Base-by-base conservation (phyloP, 768 basidiomycete species). In the Tulasnella sp. region DNA sequence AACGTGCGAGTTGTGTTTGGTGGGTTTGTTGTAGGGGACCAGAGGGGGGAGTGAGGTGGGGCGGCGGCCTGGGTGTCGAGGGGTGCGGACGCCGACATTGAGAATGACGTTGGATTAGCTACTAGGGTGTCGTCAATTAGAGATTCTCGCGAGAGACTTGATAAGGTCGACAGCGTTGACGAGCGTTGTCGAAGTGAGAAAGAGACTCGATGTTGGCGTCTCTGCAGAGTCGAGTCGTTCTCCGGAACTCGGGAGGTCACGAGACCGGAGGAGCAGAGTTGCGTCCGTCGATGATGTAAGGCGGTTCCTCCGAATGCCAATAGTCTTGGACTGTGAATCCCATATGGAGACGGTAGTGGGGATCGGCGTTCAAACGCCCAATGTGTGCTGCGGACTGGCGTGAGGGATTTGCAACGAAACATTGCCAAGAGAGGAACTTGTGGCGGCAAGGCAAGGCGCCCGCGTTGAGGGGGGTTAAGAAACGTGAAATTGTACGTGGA, bases 1-100 rank as follows among this genome's bases (percentile, higher is more conserved):
- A 42, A 42, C 40, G 77, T 77, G 61, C 70, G 40, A 71, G 77
- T 71, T 70, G 35, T 44, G 67, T 15, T 72, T 71, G 70, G 69
- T 77, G 70, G 69, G 18, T 10, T 42, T 18, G 42, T 44, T 18
- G 32, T 35, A 46, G 70, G 69, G 42, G 77, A 40, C 70, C 69
- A 77, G 37, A 77, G 70, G 15, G 70, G 39, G 46, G 32, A 55
- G 73, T 74, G 73, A 74, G 73, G 26, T 40, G 40, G 23, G 72
- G 72, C 51, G 51, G 51, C 51, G 51, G 51, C 51, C 51, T 51
- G 61, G 61, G 61, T 67, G 61, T 67, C 61, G 61, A 67, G 61
- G 61, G 32, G 26, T 3, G 29, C 61, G 61, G 61, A 67, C 26
- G 61, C 61, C 61, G 61, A 67, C 61, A 35, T 29, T 67, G 61